Conservation (phyloP, 208 protist genomes). For the Strigomonas galati region DNA sequence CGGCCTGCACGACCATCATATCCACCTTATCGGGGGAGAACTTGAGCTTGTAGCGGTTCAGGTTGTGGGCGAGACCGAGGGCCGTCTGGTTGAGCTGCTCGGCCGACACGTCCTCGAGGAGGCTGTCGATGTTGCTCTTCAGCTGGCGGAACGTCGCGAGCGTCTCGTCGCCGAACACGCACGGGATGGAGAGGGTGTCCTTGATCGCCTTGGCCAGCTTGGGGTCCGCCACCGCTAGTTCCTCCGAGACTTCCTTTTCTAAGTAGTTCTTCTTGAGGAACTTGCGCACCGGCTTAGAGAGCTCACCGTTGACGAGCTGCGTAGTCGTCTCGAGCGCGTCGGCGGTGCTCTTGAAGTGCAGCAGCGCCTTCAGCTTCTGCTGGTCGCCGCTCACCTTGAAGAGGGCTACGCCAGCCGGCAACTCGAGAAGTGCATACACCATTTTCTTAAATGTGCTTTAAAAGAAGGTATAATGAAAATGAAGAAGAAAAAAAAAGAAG, state of each 20-base stretch:
- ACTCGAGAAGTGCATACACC: slow-evolving; percentile 98
- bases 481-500: background rate
- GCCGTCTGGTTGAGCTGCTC: slow-evolving; percentile 93
- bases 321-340: slow-evolving; percentile 97
- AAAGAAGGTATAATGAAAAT: background rate
- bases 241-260: slow-evolving; percentile 83
- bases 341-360: slow-evolving; percentile 94
- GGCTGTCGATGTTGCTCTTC: slow-evolving; percentile 85
- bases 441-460: slow-evolving; percentile 29
- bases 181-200: slow-evolving; percentile 93
- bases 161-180: slow-evolving; percentile 86
- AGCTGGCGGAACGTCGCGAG: slow-evolving; percentile 95
- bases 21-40: slow-evolving; percentile 99
- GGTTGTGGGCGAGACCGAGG: slow-evolving; percentile 98
- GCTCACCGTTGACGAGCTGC: slow-evolving; percentile 95
- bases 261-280: slow-evolving; percentile 98
- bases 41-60: slow-evolving; percentile 99
- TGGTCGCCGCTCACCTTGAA: slow-evolving; percentile 96
- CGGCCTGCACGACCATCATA: slow-evolving; percentile 99
- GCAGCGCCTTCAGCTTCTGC: slow-evolving; percentile 92
- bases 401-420: slow-evolving; percentile 97
- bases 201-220: slow-evolving; percentile 97
- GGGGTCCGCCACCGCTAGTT: slow-evolving; percentile 95
- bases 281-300: slow-evolving; percentile 95
- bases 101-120: slow-evolving; percentile 88